Evolutionary conservation across 768 basidiomycete species (phyloP).

Genomic region (Phanerodontia chrysosporium): DNA sequence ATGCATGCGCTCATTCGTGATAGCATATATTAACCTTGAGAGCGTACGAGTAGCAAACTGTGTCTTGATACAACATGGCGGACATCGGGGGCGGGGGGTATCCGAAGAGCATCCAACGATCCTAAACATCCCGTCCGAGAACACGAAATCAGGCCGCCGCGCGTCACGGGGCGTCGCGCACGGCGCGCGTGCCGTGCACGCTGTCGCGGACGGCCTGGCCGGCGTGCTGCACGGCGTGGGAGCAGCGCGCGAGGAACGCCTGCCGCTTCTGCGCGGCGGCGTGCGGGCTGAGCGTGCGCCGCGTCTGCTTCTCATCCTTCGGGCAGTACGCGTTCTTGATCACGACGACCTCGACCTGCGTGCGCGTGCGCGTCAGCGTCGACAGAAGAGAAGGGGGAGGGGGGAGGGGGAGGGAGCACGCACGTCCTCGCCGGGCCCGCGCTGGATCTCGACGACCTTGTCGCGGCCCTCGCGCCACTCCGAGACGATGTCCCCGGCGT

Average conservation of each 20-base stretch:
- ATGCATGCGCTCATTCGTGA: no score
- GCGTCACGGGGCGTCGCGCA: no score
- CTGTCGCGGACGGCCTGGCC: neutral
- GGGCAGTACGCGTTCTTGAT: neutral
- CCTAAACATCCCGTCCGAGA: no score
- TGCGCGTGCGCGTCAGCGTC: neutral
- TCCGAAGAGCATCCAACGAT: no score
- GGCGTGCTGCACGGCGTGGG: neutral
- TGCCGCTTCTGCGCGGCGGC: neutral
- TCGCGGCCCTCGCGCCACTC: constrained; percentile 2
- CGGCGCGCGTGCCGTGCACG: no score
- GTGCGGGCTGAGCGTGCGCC: neutral
- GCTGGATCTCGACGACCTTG: neutral
- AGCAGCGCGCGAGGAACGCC: neutral
- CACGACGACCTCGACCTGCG: constrained; percentile 1
- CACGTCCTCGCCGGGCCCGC: neutral
- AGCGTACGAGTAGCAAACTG: no score
- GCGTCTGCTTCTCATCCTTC: neutral
- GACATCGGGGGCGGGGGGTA: no score
- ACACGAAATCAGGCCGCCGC: no score
- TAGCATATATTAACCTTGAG: no score
- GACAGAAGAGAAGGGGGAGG: neutral
- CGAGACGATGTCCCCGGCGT: neutral
- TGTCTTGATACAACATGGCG: no score
- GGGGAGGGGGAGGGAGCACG: neutral